Percentiles rank a stretch among this genome's conserved stretches.
These are phyloP conservation scores for Pisolithus orientalis DNA, from an alignment of 768 basidiomycete species.

Conservation along the genomic window DNA sequence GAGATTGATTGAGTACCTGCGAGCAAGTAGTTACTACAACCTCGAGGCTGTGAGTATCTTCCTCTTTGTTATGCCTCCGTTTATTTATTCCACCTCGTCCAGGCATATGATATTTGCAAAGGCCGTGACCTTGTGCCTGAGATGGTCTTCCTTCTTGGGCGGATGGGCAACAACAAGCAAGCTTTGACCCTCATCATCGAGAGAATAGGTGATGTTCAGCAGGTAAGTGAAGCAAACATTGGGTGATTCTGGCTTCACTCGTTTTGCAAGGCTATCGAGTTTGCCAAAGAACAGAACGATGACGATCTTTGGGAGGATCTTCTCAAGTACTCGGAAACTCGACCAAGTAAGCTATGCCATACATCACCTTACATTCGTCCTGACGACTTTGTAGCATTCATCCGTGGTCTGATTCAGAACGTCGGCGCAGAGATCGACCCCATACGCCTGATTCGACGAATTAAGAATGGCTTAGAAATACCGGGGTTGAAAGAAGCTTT, in stretches of 20 bases:
- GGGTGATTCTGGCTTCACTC: neutral
- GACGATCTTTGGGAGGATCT: constrained; percentile 98
- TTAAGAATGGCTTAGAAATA: constrained; percentile 94
- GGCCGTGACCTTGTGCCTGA: constrained; percentile 84
- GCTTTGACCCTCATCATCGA: constrained; percentile 94
- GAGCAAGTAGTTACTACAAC: constrained; percentile 87
- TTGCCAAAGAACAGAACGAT: constrained; percentile 95
- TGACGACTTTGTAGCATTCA: constrained; percentile 58
- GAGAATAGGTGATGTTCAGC: constrained; percentile 83
- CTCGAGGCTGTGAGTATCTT: constrained; percentile 61
- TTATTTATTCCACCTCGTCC: neutral
- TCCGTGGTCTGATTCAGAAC: constrained; percentile 90
- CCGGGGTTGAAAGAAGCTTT: constrained; percentile 90
- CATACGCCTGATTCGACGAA: constrained; percentile 86
- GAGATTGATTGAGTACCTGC: constrained; percentile 83
- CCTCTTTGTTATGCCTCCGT: neutral
- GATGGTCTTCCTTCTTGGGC: constrained; percentile 95
- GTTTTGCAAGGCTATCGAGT: constrained; percentile 78
- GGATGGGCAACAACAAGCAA: constrained; percentile 97
- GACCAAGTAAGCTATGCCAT: constrained; percentile 55
- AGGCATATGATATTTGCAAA: constrained; percentile 87
- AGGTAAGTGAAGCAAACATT: constrained; percentile 41
- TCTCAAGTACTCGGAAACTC: constrained; percentile 86
- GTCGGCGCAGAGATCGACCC: constrained; percentile 96
- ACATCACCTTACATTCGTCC: neutral